A percentile compares a stretch with the other conserved stretches of the same genome.
Evolutionary conservation across 208 protist genomes (phyloP).

Genomic region (Leishmania turanica): DNA sequence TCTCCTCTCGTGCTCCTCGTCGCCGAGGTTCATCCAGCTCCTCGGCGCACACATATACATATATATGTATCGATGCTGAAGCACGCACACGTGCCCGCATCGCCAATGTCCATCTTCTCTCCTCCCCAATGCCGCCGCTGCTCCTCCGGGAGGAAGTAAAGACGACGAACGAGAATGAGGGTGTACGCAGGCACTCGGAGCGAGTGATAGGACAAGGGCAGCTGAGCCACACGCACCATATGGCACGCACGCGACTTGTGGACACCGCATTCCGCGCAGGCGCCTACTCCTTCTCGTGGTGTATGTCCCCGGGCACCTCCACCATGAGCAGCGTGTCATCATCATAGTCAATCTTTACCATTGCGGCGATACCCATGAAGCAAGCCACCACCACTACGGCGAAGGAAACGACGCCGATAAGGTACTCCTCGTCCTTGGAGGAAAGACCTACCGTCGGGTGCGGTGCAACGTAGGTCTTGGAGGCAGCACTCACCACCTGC

Average conservation of each 20-base stretch:
- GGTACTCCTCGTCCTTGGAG: slow-evolving; percentile 60
- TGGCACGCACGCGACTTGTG: not conserved
- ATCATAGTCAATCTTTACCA: slow-evolving; percentile 83
- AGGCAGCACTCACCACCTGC: slow-evolving; percentile 12
- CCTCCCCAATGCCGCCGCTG: not conserved
- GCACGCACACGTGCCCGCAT: not conserved
- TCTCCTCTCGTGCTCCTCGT: not conserved
- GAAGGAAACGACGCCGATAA: slow-evolving; percentile 79
- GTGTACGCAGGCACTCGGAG: not conserved
- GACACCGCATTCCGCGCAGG: not conserved
- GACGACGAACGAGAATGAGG: not conserved
- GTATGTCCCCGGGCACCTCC: slow-evolving; percentile 68
- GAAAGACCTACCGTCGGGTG: slow-evolving; percentile 39
- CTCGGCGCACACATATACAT: not conserved
- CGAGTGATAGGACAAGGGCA: not conserved
- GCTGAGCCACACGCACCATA: not conserved
- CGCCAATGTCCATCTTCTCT: not conserved
- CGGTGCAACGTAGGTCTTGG: slow-evolving; percentile 54
- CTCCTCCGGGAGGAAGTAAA: not conserved
- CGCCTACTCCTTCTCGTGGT: slow-evolving; percentile 45
- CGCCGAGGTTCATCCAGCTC: not conserved
- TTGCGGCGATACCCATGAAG: slow-evolving; percentile 61
- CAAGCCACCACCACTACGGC: slow-evolving; percentile 52
- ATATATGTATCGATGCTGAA: not conserved
- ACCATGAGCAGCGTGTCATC: slow-evolving; percentile 90